phyloP scores from a whole-genome alignment of 768 basidiomycete genomes.

The Albatrellus ellisii region DNA sequence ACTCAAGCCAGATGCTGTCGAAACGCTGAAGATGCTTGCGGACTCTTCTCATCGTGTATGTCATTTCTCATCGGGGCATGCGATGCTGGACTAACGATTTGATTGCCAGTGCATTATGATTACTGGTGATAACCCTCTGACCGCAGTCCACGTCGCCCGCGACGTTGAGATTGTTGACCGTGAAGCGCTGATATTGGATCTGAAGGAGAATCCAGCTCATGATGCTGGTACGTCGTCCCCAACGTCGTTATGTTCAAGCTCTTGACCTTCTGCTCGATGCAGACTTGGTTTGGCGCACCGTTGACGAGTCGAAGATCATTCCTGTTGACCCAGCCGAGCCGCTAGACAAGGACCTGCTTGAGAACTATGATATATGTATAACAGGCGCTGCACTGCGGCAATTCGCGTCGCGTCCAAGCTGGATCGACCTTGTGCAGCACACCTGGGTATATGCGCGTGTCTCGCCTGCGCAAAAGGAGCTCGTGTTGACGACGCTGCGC shows the following conservation, averaged over 20 bases:
- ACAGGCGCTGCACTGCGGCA: slow-evolving; percentile 92
- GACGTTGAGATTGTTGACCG: slow-evolving; percentile 98
- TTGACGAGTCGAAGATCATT: slow-evolving; percentile 86
- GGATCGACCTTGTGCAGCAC: slow-evolving; percentile 78
- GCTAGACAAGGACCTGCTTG: slow-evolving; percentile 64
- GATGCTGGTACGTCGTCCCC: slow-evolving; percentile 47
- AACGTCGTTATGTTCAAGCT: slow-evolving; percentile 1
- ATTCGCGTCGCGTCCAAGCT: slow-evolving; percentile 55
- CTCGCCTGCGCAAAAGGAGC: slow-evolving; percentile 91
- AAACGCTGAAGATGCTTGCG: slow-evolving; percentile 83
- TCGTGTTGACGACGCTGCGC: slow-evolving; percentile 85
- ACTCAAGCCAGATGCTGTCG: slow-evolving; percentile 85
- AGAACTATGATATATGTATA: slow-evolving; percentile 90
- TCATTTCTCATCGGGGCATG: slow-evolving; percentile 9
- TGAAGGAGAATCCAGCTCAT: slow-evolving; percentile 65
- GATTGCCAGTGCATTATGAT: slow-evolving; percentile 87
- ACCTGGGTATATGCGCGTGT: slow-evolving; percentile 99
- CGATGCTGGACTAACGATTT: slow-evolving; percentile 5
- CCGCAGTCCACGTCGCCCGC: slow-evolving; percentile 88
- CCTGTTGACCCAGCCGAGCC: slow-evolving; percentile 72
- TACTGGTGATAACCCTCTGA: slow-evolving; percentile 96
- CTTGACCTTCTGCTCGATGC: slow-evolving; percentile 16
- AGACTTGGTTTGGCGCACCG: slow-evolving; percentile 85
- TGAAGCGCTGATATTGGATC: slow-evolving; percentile 84
- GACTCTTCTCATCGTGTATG: slow-evolving; percentile 94